A percentile compares a stretch with the other conserved stretches of the same genome.
These are phyloP conservation scores for Musa troglodytarum DNA, from an alignment of 176 grass and related monocot genomes.

Conservation along the genomic window DNA sequence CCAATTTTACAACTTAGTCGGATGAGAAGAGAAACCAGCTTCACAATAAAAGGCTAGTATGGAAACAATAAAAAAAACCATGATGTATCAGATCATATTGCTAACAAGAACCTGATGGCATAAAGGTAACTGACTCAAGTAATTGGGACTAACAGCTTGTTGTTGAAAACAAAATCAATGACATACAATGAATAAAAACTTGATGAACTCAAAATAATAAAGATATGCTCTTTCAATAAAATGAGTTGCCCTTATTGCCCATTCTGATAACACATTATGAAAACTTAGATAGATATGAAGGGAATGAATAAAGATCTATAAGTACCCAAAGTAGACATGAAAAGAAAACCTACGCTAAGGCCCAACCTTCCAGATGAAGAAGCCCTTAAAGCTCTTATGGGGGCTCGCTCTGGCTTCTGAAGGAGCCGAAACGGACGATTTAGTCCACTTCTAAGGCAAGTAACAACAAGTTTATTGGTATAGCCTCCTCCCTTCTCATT, in stretches of 20 bases:
- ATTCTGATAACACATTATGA: not conserved
- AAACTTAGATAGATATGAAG: not conserved
- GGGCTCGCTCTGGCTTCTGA: conserved; percentile 92
- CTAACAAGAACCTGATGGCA: not conserved
- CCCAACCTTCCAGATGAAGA: conserved; percentile 92
- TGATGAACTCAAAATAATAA: not conserved
- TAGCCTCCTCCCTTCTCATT: conserved; percentile 93
- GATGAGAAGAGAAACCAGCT: not conserved
- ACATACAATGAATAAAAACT: not conserved
- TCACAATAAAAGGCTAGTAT: not conserved
- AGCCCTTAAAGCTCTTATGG: conserved; percentile 88
- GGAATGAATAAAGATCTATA: not conserved
- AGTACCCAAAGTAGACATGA: not conserved
- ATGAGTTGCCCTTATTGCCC: not conserved
- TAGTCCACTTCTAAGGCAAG: conserved; percentile 92
- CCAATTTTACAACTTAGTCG: not conserved
- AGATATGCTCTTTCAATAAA: not conserved
- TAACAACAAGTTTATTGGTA: conserved; percentile 82
- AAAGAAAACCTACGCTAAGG: conserved; percentile 11
- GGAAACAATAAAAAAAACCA: too few species aligned
- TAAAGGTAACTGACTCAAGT: not conserved
- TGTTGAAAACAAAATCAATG: not conserved
- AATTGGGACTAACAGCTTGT: not conserved
- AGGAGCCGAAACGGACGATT: conserved; percentile 88
- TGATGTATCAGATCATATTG: too few species aligned